Evolutionary conservation across 768 basidiomycete species (phyloP), one percentile per base, ranked within the genome.

Genomic region (Leccinellum albellum): DNA sequence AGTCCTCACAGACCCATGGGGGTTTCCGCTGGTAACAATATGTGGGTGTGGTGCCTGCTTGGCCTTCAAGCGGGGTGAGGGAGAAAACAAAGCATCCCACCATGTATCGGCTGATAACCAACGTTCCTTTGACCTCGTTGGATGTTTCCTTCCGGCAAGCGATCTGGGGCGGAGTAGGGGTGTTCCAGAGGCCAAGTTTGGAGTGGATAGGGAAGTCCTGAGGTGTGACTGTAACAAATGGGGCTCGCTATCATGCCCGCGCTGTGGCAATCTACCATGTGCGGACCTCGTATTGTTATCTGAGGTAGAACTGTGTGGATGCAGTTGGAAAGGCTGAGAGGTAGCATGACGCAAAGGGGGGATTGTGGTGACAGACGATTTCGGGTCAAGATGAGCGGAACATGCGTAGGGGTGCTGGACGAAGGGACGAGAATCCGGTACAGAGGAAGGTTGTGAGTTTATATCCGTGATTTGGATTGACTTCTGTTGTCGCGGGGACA

Each of bases 21-120:
- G 75, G 29, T 76, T 64, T 13, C 60, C 63, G 47, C 57, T 74
- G 28, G 62, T 61, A 8, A 56, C 57, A 2, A 54, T 46, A 53
- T 49, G 35, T 51, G 55, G 44, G 55, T 56, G 57, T 57, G 66
- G 55, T 21, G 65, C 61, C 23, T 77, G 75, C 60, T 78, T 80
- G 57, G 83, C 56, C 65, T 80, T 82, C 63, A 92, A 80, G 51
- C 88, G 78, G 13, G 90, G 90, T 1, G 88, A 81, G 3, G 90
- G 90, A 55, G 91, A 86, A 24, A 91, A 70, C 9, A 91, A 64
- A 0, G 88, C 89, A 60, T 91, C 88, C 70, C 89, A 92, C 88
- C 89, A 90, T 17, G 86, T 84, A 72, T 91, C 88, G 0, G 88
- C 82, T 3, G 84, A 82, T 2, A 90, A 64, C 87, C 87, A 90